Conservation (phyloP, 2,329 filamentous ascomycete genomes). For the Monascus ruber region DNA sequence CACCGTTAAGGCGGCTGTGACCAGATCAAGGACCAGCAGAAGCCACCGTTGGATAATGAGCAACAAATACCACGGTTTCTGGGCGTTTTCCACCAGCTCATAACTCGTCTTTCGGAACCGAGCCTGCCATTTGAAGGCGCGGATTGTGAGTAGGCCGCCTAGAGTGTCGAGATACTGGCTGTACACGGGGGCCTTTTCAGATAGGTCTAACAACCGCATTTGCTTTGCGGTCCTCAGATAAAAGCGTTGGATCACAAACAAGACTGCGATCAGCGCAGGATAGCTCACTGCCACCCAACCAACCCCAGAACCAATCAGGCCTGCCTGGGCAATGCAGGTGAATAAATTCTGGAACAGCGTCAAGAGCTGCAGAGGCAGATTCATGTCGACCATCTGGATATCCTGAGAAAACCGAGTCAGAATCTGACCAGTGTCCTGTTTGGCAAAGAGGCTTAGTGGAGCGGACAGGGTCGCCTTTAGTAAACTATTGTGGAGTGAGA, state of each 20-base stretch:
- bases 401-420: too few relatives aligned
- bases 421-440: neutral
- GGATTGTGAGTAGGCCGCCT: constrained; percentile 32
- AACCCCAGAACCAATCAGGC: neutral
- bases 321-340: neutral
- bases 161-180: too few relatives aligned
- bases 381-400: constrained; percentile 7
- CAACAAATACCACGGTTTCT: constrained; percentile 35
- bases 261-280: constrained; percentile 3
- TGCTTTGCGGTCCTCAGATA: constrained; percentile 22
- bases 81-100: constrained; percentile 33
- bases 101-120: constrained; percentile 14
- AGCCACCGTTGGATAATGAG: constrained; percentile 37
- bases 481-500: constrained; percentile 4
- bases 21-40: constrained; percentile 28
- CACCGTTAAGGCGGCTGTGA: constrained; percentile 32
- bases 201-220: constrained; percentile 34
- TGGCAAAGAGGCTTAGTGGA: constrained; percentile 9
- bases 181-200: too few relatives aligned
- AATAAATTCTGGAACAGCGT: constrained; percentile 1
- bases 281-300: neutral
- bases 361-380: constrained; percentile 9
- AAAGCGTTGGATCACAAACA: neutral
- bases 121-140: constrained; percentile 38
- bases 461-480: constrained; percentile 7